Percentiles rank a stretch among this genome's conserved stretches.
These are phyloP conservation scores for Lichtheimia ornata DNA, from an alignment of 371 early-diverging fungal genomes.

Conservation along the genomic window DNA sequence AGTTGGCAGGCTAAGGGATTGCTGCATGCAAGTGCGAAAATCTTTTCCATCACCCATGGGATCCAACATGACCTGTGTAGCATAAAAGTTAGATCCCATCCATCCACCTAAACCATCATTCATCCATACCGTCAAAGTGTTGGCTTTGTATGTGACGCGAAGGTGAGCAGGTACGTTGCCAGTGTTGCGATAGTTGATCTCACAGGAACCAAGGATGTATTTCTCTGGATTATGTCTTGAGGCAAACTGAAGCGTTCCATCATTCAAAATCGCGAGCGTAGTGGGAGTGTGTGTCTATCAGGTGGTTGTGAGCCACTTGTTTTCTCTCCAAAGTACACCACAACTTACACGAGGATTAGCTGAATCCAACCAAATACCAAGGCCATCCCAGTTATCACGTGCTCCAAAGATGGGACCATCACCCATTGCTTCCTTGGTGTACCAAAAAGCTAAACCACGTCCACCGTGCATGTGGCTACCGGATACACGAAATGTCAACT, in stretches of 20 bases:
- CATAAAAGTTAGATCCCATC: not conserved
- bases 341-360: slow-evolving; percentile 55
- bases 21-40: slow-evolving; percentile 66
- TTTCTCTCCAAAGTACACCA: not conserved
- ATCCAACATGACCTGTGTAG: slow-evolving; percentile 65
- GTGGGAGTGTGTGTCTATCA: slow-evolving; percentile 58
- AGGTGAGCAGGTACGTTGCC: slow-evolving; percentile 54
- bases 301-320: not conserved
- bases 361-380: slow-evolving; percentile 73
- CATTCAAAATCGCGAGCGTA: slow-evolving; percentile 71
- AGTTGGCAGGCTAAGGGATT: slow-evolving; percentile 63
- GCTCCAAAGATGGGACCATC: slow-evolving; percentile 75
- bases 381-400: slow-evolving; percentile 71
- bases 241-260: slow-evolving; percentile 58
- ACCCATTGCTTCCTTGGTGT: slow-evolving; percentile 62
- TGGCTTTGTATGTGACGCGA: slow-evolving; percentile 64
- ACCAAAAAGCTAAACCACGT: slow-evolving; percentile 89
- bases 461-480: slow-evolving; percentile 74
- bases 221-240: slow-evolving; percentile 46
- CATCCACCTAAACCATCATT: no score
- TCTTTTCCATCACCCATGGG: slow-evolving; percentile 56
- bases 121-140: slow-evolving; percentile 57
- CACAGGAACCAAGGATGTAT: slow-evolving; percentile 64
- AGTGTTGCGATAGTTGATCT: slow-evolving; percentile 75
- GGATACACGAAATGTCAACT: slow-evolving; percentile 62